Base-by-base conservation (phyloP, 495 filamentous ascomycete genomes). In the Pseudomonodictys pantanalensis region DNA sequence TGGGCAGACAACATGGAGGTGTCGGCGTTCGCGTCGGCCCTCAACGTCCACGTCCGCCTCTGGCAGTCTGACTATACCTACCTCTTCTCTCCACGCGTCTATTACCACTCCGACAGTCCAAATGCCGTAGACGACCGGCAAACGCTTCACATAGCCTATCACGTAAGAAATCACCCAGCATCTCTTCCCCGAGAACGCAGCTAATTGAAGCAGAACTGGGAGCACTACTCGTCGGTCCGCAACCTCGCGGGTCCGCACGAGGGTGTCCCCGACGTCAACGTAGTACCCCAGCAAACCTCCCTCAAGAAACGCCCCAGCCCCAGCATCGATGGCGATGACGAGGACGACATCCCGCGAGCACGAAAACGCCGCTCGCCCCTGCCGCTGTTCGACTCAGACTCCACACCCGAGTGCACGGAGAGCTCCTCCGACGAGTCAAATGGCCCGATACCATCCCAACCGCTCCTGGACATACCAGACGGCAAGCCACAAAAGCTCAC, bases 1-100 rank as follows among this genome's bases (percentile, higher is more conserved):
- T 91, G 82, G 71, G 88, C 85, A 3, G 86, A 88, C 65, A 87
- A 88, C 18, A 78, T 89, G 72, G 85, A 89, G 68, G 82, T 91
- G 22, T 74, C 78, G 22, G 88, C 88, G 4, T 91, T 89, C 67
- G 79, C 81, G 33, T 75, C 79, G 41, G 81, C 78, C 9, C 89
- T 78, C 70, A 74, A 80, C 17, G 79, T 79, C 18, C 78, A 88
- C 62, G 80, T 91, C 20, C 81, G 81, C 56, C 83, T 91, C 35
- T 89, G 75, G 78, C 82, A 71, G 71, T 72, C 67, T 24, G 69
- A 75, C 63, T 67, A 76, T 25, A 74, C 80, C 52, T 79, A 79
- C 18, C 64, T 69, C 15, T 68, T 73, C 4, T 52, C 52, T 7
- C 60, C 60, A 3, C 56, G 35, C 10, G 51, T 26, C 17, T 50